phyloP scores from a whole-genome alignment of 2,329 filamentous ascomycete species.

The Calonectria honghensis region DNA sequence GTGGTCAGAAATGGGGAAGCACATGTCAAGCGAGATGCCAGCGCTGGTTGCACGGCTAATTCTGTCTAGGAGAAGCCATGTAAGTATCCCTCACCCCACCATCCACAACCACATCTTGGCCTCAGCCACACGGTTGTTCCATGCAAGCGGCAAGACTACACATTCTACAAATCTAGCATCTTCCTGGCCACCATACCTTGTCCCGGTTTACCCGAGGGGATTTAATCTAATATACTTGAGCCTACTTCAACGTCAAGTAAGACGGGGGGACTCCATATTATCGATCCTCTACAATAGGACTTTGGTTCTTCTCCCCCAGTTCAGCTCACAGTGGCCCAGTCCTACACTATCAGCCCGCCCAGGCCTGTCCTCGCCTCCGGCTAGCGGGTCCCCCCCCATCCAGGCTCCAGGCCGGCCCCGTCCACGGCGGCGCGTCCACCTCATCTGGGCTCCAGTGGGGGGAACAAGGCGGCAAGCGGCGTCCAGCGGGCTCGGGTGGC shows the following conservation, averaged over 20 bases:
- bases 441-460: slow-evolving; percentile 5
- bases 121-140: slow-evolving; percentile 19
- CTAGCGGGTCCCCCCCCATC: slow-evolving; percentile 7
- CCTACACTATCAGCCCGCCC: slow-evolving; percentile 32
- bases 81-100: slow-evolving; percentile 5
- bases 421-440: slow-evolving; percentile 31
- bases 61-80: background rate
- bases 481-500: slow-evolving; percentile 31
- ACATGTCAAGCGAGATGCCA: background rate
- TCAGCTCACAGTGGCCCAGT: slow-evolving; percentile 18
- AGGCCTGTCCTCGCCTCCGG: slow-evolving; percentile 26
- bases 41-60: background rate
- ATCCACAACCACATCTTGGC: slow-evolving; percentile 5
- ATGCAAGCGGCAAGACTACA: background rate
- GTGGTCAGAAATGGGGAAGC: slow-evolving; percentile 15
- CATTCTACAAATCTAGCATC: no score
- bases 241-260: slow-evolving; percentile 12
- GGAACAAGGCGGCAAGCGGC: slow-evolving; percentile 36
- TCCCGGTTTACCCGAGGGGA: background rate
- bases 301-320: background rate
- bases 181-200: background rate
- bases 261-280: background rate
- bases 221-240: background rate
- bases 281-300: background rate
- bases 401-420: slow-evolving; percentile 39